A percentile compares a stretch with the other conserved stretches of the same genome.
Conservation (phyloP, 495 filamentous ascomycete species). For the Neurospora sp. region DNA sequence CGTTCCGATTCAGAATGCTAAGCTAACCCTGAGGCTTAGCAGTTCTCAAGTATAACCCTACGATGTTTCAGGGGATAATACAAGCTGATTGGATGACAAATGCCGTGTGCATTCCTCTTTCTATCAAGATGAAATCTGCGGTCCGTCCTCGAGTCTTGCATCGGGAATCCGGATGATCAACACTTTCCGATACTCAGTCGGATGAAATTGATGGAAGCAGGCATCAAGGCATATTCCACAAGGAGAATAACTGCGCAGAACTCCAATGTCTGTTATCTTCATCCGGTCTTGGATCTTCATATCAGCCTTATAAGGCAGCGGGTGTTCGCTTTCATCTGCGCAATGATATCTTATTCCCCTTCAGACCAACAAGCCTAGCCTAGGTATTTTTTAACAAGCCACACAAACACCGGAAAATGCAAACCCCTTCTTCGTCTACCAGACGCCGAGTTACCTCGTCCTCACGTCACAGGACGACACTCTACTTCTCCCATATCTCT, state of each 20-base stretch:
- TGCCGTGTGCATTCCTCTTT: not conserved
- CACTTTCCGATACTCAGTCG: not conserved
- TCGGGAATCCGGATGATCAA: not conserved
- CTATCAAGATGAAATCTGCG: not conserved
- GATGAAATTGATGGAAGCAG: not conserved
- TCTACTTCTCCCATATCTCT: no score
- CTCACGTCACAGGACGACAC: no score
- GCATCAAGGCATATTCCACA: not conserved
- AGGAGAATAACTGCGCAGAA: not conserved
- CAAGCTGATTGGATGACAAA: not conserved
- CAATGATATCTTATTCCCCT: not conserved
- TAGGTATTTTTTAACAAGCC: not conserved
- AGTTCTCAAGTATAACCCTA: not conserved
- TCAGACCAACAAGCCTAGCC: not conserved
- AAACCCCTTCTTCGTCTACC: not conserved
- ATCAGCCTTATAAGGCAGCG: not conserved
- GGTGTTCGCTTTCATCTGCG: not conserved
- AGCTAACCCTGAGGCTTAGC: not conserved
- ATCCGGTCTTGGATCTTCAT: not conserved
- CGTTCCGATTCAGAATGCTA: not conserved
- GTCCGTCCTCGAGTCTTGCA: not conserved
- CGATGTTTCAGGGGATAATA: not conserved
- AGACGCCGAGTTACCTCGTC: no score
- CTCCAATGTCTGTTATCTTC: not conserved
- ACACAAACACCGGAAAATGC: not conserved